phyloP scores from a whole-genome alignment of 371 early-diverging fungal genomes.

The Mucor velutinosus region DNA sequence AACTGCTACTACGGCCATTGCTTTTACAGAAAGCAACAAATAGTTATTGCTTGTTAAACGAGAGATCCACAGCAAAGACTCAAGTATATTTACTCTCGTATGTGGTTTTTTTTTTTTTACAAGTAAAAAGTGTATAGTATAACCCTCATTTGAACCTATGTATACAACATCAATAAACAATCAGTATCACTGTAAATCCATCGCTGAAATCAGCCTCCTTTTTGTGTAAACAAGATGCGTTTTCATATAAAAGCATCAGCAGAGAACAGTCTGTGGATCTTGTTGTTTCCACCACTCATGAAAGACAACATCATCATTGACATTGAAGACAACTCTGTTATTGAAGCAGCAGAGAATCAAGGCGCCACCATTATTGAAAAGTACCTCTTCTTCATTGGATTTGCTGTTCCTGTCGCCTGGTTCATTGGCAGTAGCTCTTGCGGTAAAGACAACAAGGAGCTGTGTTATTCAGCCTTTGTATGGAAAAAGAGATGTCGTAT shows the following conservation, averaged over 20 bases:
- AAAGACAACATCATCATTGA: background rate
- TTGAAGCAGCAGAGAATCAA: background rate
- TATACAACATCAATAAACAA: too few species aligned
- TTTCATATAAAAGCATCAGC: background rate
- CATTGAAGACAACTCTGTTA: background rate
- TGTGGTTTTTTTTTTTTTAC: too few species aligned
- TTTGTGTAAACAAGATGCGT: background rate
- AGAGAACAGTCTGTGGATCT: background rate
- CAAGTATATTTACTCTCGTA: background rate
- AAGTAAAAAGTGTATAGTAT: too few species aligned
- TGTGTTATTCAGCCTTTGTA: slow-evolving; percentile 6
- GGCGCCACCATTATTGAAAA: slow-evolving; percentile 9
- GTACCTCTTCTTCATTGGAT: slow-evolving; percentile 39
- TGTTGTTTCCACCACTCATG: background rate
- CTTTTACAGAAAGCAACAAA: too few species aligned
- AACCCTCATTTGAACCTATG: too few species aligned
- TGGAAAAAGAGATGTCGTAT: slow-evolving; percentile 53
- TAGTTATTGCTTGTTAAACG: background rate
- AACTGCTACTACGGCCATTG: background rate
- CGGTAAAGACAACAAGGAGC: background rate
- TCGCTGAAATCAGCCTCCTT: background rate
- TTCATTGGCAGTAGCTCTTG: slow-evolving; percentile 36
- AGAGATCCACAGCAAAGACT: background rate
- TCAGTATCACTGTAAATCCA: background rate
- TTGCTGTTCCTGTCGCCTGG: slow-evolving; percentile 41